Evolutionary conservation across 2,329 filamentous ascomycete genomes (phyloP).

Genomic region (Exophiala dermatitidis): DNA sequence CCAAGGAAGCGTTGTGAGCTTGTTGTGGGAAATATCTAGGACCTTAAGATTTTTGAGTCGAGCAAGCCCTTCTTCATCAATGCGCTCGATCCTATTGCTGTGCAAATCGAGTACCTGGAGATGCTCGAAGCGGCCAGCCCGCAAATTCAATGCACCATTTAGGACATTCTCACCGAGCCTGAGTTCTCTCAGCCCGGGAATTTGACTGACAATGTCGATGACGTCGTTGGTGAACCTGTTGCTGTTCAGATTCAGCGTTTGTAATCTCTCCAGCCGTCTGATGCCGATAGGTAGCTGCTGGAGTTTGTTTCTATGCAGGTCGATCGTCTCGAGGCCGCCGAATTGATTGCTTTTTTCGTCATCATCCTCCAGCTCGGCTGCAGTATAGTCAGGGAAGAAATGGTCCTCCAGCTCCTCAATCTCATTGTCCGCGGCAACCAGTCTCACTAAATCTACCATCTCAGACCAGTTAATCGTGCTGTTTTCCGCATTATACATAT

Average conservation of each 20-base stretch:
- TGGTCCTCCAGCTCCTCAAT: conserved; percentile 64
- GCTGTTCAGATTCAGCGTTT: conserved; percentile 74
- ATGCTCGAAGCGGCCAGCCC: conserved; percentile 57
- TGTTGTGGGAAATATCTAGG: conserved; percentile 71
- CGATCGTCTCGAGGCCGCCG: conserved; percentile 69
- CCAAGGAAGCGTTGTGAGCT: conserved; percentile 60
- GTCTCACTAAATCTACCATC: conserved; percentile 74
- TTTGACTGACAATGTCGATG: conserved; percentile 66
- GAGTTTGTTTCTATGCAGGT: conserved; percentile 79
- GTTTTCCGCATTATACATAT: conserved; percentile 74
- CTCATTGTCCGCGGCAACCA: conserved; percentile 87
- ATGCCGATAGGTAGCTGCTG: conserved; percentile 67
- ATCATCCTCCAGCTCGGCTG: conserved; percentile 51
- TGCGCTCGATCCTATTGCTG: conserved; percentile 64
- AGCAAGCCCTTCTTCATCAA: conserved; percentile 57
- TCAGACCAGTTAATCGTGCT: conserved; percentile 74
- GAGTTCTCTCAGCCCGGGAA: conserved; percentile 66
- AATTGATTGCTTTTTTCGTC: conserved; percentile 72
- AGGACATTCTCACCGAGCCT: conserved; percentile 73
- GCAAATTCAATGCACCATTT: conserved; percentile 57
- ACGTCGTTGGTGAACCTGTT: conserved; percentile 70
- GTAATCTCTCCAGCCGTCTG: conserved; percentile 64
- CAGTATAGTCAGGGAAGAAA: conserved; percentile 67
- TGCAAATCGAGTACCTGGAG: conserved; percentile 78
- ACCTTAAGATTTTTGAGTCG: conserved; percentile 62